Evolutionary conservation across 2,329 filamentous ascomycete species (phyloP).

Genomic region (Trichoderma sp.): DNA sequence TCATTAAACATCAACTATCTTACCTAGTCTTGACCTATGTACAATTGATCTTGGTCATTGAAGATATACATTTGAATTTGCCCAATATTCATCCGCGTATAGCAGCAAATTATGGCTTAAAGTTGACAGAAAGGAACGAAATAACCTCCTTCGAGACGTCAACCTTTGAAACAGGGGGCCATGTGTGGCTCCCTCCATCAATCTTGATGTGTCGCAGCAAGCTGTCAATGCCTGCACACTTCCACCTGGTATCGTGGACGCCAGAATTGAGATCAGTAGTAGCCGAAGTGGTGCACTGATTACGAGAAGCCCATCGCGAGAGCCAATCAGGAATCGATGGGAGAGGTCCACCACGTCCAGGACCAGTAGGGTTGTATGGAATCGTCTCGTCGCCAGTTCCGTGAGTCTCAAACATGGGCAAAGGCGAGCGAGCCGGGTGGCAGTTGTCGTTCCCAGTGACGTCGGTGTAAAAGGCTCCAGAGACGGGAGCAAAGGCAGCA

Average conservation of each 20-base stretch:
- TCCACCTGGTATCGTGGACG: slow-evolving; percentile 25
- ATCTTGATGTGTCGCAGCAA: slow-evolving; percentile 27
- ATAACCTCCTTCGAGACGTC: neutral
- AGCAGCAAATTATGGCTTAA: neutral
- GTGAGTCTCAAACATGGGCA: slow-evolving; percentile 54
- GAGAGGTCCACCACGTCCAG: slow-evolving; percentile 43
- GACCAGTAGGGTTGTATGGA: slow-evolving; percentile 42
- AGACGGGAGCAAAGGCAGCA: slow-evolving; percentile 44
- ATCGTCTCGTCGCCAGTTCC: slow-evolving; percentile 51
- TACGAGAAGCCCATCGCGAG: slow-evolving; percentile 39
- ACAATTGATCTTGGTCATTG: neutral
- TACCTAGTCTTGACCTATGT: neutral
- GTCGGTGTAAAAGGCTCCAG: slow-evolving; percentile 47
- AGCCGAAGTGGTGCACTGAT: slow-evolving; percentile 22
- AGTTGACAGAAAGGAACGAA: neutral
- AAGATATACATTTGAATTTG: neutral
- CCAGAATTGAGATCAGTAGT: slow-evolving; percentile 13
- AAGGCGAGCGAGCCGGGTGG: slow-evolving; percentile 40
- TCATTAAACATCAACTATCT: neutral
- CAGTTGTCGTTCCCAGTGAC: slow-evolving; percentile 31
- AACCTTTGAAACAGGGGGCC: slow-evolving; percentile 19
- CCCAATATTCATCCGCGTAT: neutral
- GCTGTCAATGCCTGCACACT: slow-evolving; percentile 22
- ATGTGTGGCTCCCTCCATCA: slow-evolving; percentile 24
- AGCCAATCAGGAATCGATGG: slow-evolving; percentile 46